Evolutionary conservation across 495 filamentous ascomycete genomes (phyloP).

Genomic region (Hypoxylon crocopeplum): DNA sequence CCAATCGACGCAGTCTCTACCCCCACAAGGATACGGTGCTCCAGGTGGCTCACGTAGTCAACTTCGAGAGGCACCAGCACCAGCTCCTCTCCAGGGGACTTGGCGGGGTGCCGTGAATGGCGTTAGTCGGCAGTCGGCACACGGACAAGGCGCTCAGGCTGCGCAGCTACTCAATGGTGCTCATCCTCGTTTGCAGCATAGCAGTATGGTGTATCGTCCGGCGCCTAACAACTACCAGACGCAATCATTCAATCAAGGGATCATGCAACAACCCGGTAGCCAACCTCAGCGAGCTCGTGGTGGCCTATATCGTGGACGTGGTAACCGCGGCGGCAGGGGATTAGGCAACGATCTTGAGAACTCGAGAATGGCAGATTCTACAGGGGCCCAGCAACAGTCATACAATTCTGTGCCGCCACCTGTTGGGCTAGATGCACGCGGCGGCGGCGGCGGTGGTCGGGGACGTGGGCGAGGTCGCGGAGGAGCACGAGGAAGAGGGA

Average conservation of each 20-base stretch:
- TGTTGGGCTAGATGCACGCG: conserved; percentile 61
- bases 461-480: conserved; percentile 53
- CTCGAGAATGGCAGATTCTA: conserved; percentile 33
- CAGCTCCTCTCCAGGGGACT: conserved; percentile 71
- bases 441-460: conserved; percentile 63
- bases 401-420: conserved; percentile 86
- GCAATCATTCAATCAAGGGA: conserved; percentile 30
- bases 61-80: conserved; percentile 69
- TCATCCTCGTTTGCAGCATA: conserved; percentile 53
- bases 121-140: conserved; percentile 41
- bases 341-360: conserved; percentile 28
- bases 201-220: conserved; percentile 48
- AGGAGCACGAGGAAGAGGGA: conserved; percentile 43
- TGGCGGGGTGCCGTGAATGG: conserved; percentile 72
- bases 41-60: conserved; percentile 62
- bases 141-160: conserved; percentile 41
- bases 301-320: conserved; percentile 35
- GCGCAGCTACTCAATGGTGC: conserved; percentile 49
- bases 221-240: conserved; percentile 37
- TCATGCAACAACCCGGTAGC: conserved; percentile 16
- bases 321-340: conserved; percentile 39
- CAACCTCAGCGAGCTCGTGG: conserved; percentile 40
- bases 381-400: conserved; percentile 53
- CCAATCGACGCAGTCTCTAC: conserved; percentile 64
- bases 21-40: conserved; percentile 63